Percentiles rank a stretch among this genome's conserved stretches.
Conservation (phyloP, 768 basidiomycete species). For the Coprinopsis marcescibilis region DNA sequence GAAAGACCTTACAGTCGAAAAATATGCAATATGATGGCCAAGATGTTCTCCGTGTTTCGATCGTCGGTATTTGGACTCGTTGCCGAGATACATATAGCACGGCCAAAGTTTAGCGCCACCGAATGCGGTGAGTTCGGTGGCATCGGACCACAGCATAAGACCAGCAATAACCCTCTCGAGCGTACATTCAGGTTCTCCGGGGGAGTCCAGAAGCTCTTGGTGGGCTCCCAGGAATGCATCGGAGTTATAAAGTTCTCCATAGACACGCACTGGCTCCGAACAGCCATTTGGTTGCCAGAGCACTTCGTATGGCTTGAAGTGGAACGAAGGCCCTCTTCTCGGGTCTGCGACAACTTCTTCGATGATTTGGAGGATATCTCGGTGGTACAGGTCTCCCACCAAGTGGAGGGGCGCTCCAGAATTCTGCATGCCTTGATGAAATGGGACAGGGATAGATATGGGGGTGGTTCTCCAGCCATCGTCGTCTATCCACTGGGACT, state of each 20-base stretch:
- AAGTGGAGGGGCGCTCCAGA: neutral
- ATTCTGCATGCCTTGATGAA: neutral
- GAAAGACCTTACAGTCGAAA: constrained; percentile 15
- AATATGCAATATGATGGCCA: constrained; percentile 28
- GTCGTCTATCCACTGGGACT: no score
- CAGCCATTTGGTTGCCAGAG: constrained; percentile 2
- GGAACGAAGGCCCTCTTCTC: neutral
- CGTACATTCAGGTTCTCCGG: neutral
- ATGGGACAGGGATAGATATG: neutral
- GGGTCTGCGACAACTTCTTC: neutral
- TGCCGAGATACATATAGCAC: constrained; percentile 27
- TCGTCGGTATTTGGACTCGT: constrained; percentile 28
- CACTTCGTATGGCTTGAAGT: constrained; percentile 5
- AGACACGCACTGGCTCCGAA: neutral
- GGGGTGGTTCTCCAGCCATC: constrained; percentile 6
- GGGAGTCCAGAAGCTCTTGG: constrained; percentile 2
- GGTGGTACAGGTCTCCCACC: constrained; percentile 1
- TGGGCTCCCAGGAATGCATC: constrained; percentile 7
- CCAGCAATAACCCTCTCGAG: constrained; percentile 13
- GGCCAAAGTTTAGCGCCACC: constrained; percentile 27
- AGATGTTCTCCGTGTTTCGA: constrained; percentile 16
- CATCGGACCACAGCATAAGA: constrained; percentile 24
- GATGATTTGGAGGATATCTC: constrained; percentile 1
- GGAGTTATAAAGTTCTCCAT: constrained; percentile 6
- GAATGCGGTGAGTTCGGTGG: constrained; percentile 21